These are phyloP conservation scores for Fusarium chlamydosporum DNA, from an alignment of 2,329 filamentous ascomycete species.

Conservation along the genomic window DNA sequence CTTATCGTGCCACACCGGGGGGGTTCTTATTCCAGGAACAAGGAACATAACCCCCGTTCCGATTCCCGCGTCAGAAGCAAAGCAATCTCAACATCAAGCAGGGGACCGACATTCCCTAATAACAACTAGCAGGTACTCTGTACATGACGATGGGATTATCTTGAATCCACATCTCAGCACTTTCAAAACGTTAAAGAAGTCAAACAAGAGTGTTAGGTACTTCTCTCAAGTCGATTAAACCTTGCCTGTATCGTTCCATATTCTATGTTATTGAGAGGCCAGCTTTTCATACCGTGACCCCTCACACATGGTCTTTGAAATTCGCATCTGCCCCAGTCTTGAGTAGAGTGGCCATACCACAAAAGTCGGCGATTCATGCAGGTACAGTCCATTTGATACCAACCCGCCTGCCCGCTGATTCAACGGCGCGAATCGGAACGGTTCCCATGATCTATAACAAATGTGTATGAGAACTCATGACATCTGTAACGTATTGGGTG, in stretches of 20 bases:
- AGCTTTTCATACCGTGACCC: constrained; percentile 36
- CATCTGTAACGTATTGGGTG: constrained; percentile 26
- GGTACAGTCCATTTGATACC: constrained; percentile 14
- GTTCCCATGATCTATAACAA: constrained; percentile 38
- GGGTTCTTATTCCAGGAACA: constrained; percentile 15
- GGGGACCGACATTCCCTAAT: constrained; percentile 7
- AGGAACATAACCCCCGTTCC: constrained; percentile 32
- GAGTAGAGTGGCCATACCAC: neutral
- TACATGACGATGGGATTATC: neutral
- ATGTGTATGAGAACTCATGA: constrained; percentile 33
- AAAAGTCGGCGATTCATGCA: constrained; percentile 1
- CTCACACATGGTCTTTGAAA: constrained; percentile 4
- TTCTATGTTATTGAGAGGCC: constrained; percentile 4
- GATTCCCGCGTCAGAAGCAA: constrained; percentile 41
- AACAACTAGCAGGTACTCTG: constrained; percentile 19
- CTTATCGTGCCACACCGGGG: constrained; percentile 38
- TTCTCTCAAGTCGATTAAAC: constrained; percentile 17
- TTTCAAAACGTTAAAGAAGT: constrained; percentile 31
- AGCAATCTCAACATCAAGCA: constrained; percentile 31
- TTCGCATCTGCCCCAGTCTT: neutral
- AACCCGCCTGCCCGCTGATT: constrained; percentile 33
- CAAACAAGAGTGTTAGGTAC: constrained; percentile 28
- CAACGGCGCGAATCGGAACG: constrained; percentile 47
- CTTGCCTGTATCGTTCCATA: constrained; percentile 13
- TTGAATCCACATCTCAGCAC: constrained; percentile 32